Evolutionary conservation across 805 yeast genomes (phyloP).

Genomic region (Candida gorgasii): DNA sequence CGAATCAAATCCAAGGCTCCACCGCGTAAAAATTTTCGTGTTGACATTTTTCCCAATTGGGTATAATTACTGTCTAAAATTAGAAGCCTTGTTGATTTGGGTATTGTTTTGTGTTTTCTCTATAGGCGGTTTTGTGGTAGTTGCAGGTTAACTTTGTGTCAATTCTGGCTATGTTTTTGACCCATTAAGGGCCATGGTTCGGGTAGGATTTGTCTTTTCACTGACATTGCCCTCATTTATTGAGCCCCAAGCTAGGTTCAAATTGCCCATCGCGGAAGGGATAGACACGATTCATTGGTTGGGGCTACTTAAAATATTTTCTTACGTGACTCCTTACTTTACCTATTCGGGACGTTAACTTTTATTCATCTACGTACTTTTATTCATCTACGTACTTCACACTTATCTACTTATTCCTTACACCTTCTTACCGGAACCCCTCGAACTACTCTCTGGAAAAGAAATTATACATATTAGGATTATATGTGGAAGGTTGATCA

Average conservation of each 20-base stretch:
- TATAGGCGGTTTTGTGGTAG: neutral
- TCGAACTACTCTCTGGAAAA: slow-evolving; percentile 27
- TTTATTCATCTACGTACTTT: too few species aligned
- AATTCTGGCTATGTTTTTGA: too few species aligned
- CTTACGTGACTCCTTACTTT: neutral
- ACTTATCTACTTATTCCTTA: too few species aligned
- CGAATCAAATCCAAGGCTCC: neutral
- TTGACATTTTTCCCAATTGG: slow-evolving; percentile 3
- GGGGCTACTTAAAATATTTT: neutral
- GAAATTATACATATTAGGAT: slow-evolving; percentile 47
- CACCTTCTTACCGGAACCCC: too few species aligned
- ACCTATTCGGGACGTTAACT: too few species aligned
- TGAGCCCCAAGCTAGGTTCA: neutral
- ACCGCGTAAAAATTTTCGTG: slow-evolving; percentile 10
- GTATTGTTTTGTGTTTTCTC: too few species aligned
- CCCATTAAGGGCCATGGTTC: neutral
- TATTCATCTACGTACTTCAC: too few species aligned
- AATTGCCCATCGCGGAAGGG: neutral
- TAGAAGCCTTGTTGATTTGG: neutral
- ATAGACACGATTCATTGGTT: neutral
- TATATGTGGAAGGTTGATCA: slow-evolving; percentile 46
- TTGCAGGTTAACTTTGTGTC: too few species aligned
- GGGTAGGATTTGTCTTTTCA: neutral
- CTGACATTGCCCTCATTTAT: too few species aligned
- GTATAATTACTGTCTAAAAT: neutral